A percentile compares a stretch with the other conserved stretches of the same genome.
Evolutionary conservation across 1,139 yeast genomes (phyloP).

Genomic region (Candida glucosophila): DNA sequence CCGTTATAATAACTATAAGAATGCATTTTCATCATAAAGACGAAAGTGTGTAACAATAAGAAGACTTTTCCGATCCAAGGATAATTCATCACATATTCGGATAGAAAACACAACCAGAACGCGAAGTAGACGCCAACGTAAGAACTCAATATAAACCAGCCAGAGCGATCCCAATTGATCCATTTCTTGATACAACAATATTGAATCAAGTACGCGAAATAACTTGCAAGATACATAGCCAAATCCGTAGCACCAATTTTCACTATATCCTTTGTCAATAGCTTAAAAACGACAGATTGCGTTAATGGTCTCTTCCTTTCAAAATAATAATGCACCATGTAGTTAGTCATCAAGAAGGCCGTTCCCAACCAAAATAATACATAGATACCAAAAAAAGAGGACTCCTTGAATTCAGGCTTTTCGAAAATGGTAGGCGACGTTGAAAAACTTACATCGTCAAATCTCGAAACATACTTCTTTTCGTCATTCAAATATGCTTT

Average conservation of each 20-base stretch:
- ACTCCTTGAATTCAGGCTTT: slow-evolving; percentile 24
- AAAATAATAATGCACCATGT: slow-evolving; percentile 35
- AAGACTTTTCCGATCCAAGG: slow-evolving; percentile 90
- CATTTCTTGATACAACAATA: slow-evolving; percentile 28
- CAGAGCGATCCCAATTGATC: slow-evolving; percentile 51
- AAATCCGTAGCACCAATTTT: slow-evolving; percentile 64
- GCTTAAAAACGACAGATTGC: slow-evolving; percentile 41
- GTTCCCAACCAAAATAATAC: slow-evolving; percentile 63
- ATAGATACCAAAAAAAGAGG: slow-evolving; percentile 56
- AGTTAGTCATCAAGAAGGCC: slow-evolving; percentile 42
- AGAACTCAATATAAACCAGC: slow-evolving; percentile 50
- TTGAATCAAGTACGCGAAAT: slow-evolving; percentile 51
- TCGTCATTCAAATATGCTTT: neutral
- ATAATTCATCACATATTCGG: slow-evolving; percentile 32
- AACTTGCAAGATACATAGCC: slow-evolving; percentile 58
- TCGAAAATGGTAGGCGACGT: slow-evolving; percentile 41
- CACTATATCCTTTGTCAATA: slow-evolving; percentile 47
- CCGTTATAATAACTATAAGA: slow-evolving; percentile 88
- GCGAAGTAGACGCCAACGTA: slow-evolving; percentile 46
- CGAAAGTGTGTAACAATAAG: slow-evolving; percentile 73
- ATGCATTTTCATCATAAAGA: slow-evolving; percentile 86
- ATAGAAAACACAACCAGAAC: slow-evolving; percentile 46
- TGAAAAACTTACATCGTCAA: slow-evolving; percentile 37
- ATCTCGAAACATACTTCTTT: too few relatives aligned
- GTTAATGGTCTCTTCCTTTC: slow-evolving; percentile 17